Base-by-base conservation (phyloP, 352 stramenopile species). In the Pythium plurisporium region DNA sequence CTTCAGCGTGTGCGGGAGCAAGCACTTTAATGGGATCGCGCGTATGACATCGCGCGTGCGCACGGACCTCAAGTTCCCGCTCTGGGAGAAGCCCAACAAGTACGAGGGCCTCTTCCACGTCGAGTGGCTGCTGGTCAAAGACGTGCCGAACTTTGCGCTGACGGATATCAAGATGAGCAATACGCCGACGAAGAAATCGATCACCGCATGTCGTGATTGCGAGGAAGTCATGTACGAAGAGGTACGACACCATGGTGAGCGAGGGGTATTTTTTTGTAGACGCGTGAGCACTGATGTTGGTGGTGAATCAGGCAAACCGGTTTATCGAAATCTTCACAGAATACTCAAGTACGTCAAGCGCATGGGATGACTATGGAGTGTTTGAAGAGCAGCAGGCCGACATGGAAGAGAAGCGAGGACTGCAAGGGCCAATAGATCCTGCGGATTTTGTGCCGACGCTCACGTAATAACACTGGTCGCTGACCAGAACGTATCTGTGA, bases 71-170 rank as follows among this genome's bases (percentile, higher is more conserved):
- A 72, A 76, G 19, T 93, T 93, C 51, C 55, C 74, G 23, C 60
- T 93, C 23, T 93, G 82, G 82, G 82, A 93, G 50, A 93, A 93
- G 46, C 65, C 70, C 54, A 93, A 91, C 45, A 53, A 53, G 69
- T 93, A 91, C 65, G 80, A 89, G 38, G 79, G 80, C 3, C 77
- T 82, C 45, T 93, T 93, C 62, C 74, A 84, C 46, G 46, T 93
- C 51, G 82, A 93, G 62, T 93, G 82, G 82, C 65, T 93, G 33
- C 55, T 89, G 34, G 76, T 93, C 46, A 93, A 93, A 64, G 82
- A 93, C 52, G 82, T 93, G 48, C 82, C 82, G 5, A 93, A 93
- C 45, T 76, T 79, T 49, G 73, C 82, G n/a, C 75, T 93, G 41
- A 89, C 76, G 2, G 61, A 65, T 20, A 73, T 93, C 53, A 87